Evolutionary conservation across 495 filamentous ascomycete species (phyloP), one percentile per base, ranked within the genome.

Genomic region (Tuber calosporum): DNA sequence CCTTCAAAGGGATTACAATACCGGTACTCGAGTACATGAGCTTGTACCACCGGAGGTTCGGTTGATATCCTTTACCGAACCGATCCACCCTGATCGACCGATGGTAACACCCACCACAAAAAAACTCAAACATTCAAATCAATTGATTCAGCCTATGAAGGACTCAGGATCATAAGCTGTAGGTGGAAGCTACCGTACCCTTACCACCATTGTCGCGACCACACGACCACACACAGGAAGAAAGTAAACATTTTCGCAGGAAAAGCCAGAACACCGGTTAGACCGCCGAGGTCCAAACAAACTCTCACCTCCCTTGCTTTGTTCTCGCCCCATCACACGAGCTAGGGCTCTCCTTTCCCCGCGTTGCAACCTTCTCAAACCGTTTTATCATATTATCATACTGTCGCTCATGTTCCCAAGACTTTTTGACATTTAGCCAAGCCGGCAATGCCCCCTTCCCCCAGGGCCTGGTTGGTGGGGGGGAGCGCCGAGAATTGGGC

Each of bases 71-170:
- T 30, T 15, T 34, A n/a, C 53, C 26, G 26, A 34, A 62, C 26
- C 19, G 26, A 62, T 62, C 53, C 26, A 62, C 53, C 53, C 26
- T 34, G 26, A 62, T 62, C 53, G 53, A 62, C 53, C 53, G 53
- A 62, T 62, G 53, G 53, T 62, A 26, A 62, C 53, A 62, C 53
- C 53, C 53, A 17, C 53, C 26, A 62, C 53, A 34, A 62, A 62
- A 62, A 62, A 30, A n/a, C n/a, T 34, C 4, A 3, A 11, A 34
- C 53, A 62, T 34, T 4, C 19, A 62, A 62, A 30, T 34, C 22
- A 53, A 53, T 53, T 53, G 45, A 53, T 8, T 15, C 26, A 34
- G 30, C 53, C 53, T 62, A 62, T 34, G 53, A 62, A 62, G 53
- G 53, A n/a, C 26, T 30, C 30, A 62, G 26, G 53, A 62, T 62